Base-by-base conservation (phyloP, 2,329 filamentous ascomycete species). In the Stylonectria norvegica region DNA sequence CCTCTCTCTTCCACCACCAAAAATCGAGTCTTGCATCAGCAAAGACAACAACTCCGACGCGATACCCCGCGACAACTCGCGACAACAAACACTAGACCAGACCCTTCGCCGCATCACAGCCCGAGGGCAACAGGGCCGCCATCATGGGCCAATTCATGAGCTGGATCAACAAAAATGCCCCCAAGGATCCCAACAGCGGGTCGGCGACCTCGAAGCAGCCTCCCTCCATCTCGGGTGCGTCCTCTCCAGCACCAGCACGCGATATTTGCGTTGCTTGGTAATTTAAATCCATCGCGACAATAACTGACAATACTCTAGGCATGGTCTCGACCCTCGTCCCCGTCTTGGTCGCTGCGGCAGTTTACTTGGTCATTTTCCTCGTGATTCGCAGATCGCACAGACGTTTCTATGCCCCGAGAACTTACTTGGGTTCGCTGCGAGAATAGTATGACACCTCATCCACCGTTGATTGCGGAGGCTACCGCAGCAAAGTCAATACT, bases 331-430 rank as follows among this genome's bases (percentile, higher is more conserved):
- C 78, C 20, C 67, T 81, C 14, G 49, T 77, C 6, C 78, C 78
- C 8, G 68, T 79, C 5, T 52, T 75, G 31, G 46, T 73, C 30
- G 69, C 73, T 43, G 68, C 75, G 5, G 61, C 49, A 18, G 51
- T 76, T 22, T 79, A 75, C 49, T 40, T 79, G n/a, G 19, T 63
- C 45, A 60, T 78, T 40, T 81, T 81, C 56, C 50, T 79, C 36
- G 33, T 30, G 8, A 10, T 70, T 12, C 66, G 78, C 29, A 66
- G 66, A 34, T 72, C 66, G 19, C 67, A 70, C 28, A 61, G 66
- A 16, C 69, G 77, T 18, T 76, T 78, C 36, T 81, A 81, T 57
- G 67, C 75, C 5, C 76, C 78, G 5, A 67, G 78, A 48, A 69
- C 72, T 2, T 68, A 78, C 19, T 53, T 76, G 18, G 66, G 64